Percentiles rank a stretch among this genome's conserved stretches.
These are phyloP conservation scores for Cylindrodendrum hubeiense DNA, from an alignment of 2,329 filamentous ascomycete species.

Conservation along the genomic window DNA sequence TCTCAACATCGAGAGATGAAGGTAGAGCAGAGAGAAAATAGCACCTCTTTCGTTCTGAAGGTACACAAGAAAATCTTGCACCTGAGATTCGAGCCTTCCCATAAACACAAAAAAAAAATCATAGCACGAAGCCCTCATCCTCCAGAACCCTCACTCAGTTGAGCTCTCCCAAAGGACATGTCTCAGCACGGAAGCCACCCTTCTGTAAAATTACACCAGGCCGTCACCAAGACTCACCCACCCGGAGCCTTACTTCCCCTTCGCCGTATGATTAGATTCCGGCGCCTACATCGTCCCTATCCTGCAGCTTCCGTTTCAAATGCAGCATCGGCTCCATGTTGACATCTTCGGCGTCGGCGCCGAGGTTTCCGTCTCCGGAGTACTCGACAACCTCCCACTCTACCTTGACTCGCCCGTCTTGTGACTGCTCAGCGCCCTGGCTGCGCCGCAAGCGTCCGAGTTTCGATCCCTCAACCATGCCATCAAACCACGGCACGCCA, in stretches of 20 bases:
- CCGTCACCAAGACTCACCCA: background rate
- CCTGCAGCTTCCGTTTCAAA: conserved; percentile 66
- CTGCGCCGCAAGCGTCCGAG: conserved; percentile 77
- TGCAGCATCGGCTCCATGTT: conserved; percentile 51
- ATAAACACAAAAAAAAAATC: background rate
- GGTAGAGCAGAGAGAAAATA: background rate
- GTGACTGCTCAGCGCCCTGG: conserved; percentile 64
- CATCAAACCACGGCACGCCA: conserved; percentile 88
- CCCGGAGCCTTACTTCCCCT: background rate
- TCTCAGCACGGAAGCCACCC: no score
- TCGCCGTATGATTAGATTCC: conserved; percentile 20
- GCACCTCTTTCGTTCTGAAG: background rate
- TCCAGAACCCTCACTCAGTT: background rate
- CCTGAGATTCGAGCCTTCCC: background rate
- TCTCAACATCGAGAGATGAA: background rate
- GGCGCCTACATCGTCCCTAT: conserved; percentile 50
- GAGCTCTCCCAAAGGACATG: background rate
- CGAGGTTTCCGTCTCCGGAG: conserved; percentile 59
- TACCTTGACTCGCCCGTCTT: conserved; percentile 74
- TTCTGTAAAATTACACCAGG: background rate
- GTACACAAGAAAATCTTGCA: background rate
- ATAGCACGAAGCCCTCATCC: background rate
- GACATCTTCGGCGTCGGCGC: conserved; percentile 49
- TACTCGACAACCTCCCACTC: conserved; percentile 91
- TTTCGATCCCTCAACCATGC: conserved; percentile 80